Percentiles rank a stretch among this genome's conserved stretches.
phyloP scores from a whole-genome alignment of 257 asterid species.

The Salvia miltiorrhiza region DNA sequence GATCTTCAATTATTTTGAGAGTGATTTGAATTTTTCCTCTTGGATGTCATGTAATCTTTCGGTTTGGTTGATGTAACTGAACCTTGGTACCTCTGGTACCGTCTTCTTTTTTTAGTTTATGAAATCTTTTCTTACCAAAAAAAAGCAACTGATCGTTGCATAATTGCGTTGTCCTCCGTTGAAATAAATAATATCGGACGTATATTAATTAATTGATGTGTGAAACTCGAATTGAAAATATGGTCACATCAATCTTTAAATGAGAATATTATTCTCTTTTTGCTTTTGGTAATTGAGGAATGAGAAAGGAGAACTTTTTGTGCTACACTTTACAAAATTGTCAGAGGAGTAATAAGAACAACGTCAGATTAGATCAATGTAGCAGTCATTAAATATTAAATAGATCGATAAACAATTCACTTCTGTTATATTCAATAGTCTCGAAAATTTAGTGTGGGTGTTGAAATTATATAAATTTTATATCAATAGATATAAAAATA shows the following conservation, averaged over 20 bases:
- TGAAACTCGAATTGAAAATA: background rate
- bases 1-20: too few species aligned
- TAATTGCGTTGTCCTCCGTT: background rate
- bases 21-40: too few species aligned
- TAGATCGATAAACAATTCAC: background rate
- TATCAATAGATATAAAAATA: too few species aligned
- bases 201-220: background rate
- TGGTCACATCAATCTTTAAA: constrained; percentile 21
- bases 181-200: background rate
- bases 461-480: too few species aligned
- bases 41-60: too few species aligned
- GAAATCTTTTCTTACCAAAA: too few species aligned
- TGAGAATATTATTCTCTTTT: constrained; percentile 13
- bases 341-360: background rate
- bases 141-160: too few species aligned
- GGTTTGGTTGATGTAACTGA: too few species aligned
- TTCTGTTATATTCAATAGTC: background rate
- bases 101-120: too few species aligned
- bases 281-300: constrained; percentile 6
- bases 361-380: background rate
- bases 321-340: constrained; percentile 10
- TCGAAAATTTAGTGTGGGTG: too few species aligned
- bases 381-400: background rate
- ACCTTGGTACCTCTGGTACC: too few species aligned
- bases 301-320: background rate